phyloP scores from a whole-genome alignment of 768 basidiomycete species.

The Leccinum barrowsii region DNA sequence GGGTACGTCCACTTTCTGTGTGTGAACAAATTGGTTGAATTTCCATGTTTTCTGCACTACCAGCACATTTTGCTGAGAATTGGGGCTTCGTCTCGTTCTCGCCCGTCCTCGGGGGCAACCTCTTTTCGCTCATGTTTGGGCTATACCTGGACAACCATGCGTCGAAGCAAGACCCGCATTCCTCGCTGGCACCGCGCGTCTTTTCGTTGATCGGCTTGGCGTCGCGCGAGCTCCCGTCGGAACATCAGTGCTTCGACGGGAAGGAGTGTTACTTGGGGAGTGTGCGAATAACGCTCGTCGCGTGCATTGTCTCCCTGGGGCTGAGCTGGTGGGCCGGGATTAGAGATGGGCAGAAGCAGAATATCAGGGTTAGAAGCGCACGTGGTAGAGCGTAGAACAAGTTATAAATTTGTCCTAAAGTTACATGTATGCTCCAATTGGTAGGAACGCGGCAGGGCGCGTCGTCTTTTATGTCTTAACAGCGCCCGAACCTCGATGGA shows the following conservation, averaged over 20 bases:
- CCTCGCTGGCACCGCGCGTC: neutral
- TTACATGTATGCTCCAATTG: no score
- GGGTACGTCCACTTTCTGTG: constrained; percentile 44
- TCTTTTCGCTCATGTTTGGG: constrained; percentile 85
- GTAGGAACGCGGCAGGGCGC: no score
- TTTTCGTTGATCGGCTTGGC: neutral
- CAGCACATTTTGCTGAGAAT: constrained; percentile 79
- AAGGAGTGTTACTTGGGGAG: constrained; percentile 58
- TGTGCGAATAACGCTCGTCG: constrained; percentile 43
- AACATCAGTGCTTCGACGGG: constrained; percentile 54
- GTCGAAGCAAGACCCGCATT: constrained; percentile 6
- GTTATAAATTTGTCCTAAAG: no score
- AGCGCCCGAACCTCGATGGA: no score
- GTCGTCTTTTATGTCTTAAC: no score
- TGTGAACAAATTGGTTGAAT: neutral
- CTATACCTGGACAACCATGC: constrained; percentile 74
- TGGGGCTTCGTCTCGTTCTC: constrained; percentile 78
- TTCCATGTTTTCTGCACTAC: neutral
- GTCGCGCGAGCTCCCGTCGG: constrained; percentile 22
- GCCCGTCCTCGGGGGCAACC: constrained; percentile 74
- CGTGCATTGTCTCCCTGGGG: constrained; percentile 34
- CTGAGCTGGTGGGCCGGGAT: constrained; percentile 38
- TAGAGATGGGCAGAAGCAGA: constrained; percentile 25
- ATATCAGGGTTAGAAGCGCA: constrained; percentile 1
- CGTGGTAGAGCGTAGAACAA: neutral